Percentiles rank a stretch among this genome's conserved stretches.
Evolutionary conservation across 352 stramenopile genomes (phyloP).

Genomic region (Phytophthora multivora): DNA sequence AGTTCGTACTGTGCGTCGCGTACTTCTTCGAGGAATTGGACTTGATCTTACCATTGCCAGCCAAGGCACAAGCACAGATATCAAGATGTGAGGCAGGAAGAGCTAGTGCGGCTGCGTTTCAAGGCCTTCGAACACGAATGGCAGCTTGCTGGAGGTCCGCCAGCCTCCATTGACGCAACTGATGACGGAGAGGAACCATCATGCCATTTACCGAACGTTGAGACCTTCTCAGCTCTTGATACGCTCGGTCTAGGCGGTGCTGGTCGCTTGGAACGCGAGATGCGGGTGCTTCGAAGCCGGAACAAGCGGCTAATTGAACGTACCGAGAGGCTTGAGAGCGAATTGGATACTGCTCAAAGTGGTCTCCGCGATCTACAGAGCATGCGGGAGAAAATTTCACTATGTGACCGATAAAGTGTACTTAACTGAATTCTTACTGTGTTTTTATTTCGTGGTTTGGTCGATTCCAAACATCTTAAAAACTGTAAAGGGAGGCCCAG

Average conservation of each 20-base stretch:
- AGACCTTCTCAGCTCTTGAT: conserved; percentile 66
- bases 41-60: conserved; percentile 31
- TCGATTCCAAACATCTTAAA: no score
- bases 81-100: conserved; percentile 68
- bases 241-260: conserved; percentile 52
- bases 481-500: no score
- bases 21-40: conserved; percentile 61
- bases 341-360: conserved; percentile 51
- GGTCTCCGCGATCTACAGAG: conserved; percentile 62
- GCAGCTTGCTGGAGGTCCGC: conserved; percentile 40
- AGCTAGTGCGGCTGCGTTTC: conserved; percentile 72
- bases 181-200: conserved; percentile 17
- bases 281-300: conserved; percentile 66
- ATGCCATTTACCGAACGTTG: conserved; percentile 60
- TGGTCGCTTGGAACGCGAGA: conserved; percentile 70
- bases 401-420: no score
- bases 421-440: no score
- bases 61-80: conserved; percentile 50
- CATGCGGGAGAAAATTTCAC: conserved; percentile 81
- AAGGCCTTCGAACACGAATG: conserved; percentile 70
- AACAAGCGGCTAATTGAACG: conserved; percentile 74
- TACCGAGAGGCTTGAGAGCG: conserved; percentile 52
- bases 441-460: no score
- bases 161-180: conserved; percentile 9
- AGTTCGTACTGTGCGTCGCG: conserved; percentile 49